These are phyloP conservation scores for Heimioporus sp. DNA, from an alignment of 768 basidiomycete genomes.

Conservation along the genomic window DNA sequence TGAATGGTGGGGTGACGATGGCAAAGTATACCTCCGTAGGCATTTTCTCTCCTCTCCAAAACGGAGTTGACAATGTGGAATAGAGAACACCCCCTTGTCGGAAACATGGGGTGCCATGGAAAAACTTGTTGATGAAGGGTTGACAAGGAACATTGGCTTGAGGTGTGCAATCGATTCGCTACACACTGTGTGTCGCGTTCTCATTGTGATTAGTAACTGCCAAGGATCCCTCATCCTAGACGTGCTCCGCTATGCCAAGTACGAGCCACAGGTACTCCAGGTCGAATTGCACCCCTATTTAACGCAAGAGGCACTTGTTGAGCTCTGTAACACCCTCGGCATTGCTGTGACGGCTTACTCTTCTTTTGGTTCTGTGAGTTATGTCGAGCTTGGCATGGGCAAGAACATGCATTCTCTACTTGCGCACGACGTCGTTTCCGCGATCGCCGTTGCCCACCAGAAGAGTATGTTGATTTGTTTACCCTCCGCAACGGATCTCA, in stretches of 20 bases:
- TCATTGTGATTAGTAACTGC: constrained; percentile 55
- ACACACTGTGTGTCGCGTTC: neutral
- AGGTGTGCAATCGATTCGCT: constrained; percentile 40
- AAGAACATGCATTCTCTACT: constrained; percentile 54
- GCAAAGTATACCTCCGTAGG: constrained; percentile 63
- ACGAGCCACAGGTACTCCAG: constrained; percentile 56
- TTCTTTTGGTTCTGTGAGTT: constrained; percentile 52
- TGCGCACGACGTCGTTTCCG: constrained; percentile 41
- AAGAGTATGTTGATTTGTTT: constrained; percentile 43
- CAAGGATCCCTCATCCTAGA: constrained; percentile 71
- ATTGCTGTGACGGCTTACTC: constrained; percentile 57
- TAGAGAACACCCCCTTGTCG: constrained; percentile 66
- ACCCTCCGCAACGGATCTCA: neutral
- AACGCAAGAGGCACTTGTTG: constrained; percentile 46
- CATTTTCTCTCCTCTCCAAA: constrained; percentile 1
- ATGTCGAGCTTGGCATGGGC: constrained; percentile 65
- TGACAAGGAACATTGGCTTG: constrained; percentile 77
- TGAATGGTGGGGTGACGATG: constrained; percentile 77
- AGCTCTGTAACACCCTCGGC: constrained; percentile 40
- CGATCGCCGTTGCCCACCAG: constrained; percentile 46
- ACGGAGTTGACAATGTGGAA: neutral
- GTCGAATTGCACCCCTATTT: constrained; percentile 60
- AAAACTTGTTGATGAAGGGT: constrained; percentile 64
- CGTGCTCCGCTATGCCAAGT: constrained; percentile 73
- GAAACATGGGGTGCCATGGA: constrained; percentile 89